Base-by-base conservation (phyloP, 2,329 filamentous ascomycete species). In the Pseudopyrenochaeta lycopersici region DNA sequence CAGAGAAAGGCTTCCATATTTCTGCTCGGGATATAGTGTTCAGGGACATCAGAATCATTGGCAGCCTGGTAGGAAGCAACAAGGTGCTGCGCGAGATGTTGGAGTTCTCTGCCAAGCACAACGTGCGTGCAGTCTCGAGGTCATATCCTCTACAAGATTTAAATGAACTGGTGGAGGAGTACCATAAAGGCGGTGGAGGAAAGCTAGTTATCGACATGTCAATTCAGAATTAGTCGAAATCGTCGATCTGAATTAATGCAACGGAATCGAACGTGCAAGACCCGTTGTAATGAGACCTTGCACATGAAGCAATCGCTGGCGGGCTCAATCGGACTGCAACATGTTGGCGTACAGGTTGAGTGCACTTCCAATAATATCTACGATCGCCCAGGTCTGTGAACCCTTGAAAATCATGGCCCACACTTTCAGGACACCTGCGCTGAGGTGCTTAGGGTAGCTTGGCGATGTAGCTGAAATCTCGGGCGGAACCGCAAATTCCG, bases 201-300 rank as follows among this genome's bases (percentile, higher is more conserved):
- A 81, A 81, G 56, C 62, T 81, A 17, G 79, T 79, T 0, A 63
- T 81, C 48, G 79, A 81, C 50, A 67, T 76, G 69, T 62, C 76
- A 56, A 32, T 68, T 1, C 21, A 54, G 18, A 17, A 54, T 11
- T 63, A 53, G 36, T n/a, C 4, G 6, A 29, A 38, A 12, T 7
- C 17, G 5, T 20, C 12, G 20, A 7, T n/a, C 21, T 36, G 17
- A 27, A n/a, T n/a, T n/a, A n/a, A n/a, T n/a, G 12, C 17, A 36
- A 30, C n/a, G n/a, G 5, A 20, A 27, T 12, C 11, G 35, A n/a
- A 48, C 27, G 29, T 39, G 17, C 17, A 7, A 4, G 6, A 18
- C 7, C 11, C 14, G 20, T 7, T 39, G 18, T 39, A n/a, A 23
- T 23, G 23, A 27, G 4, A 27, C 23, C 23, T 27, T 27, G 23